Base-by-base conservation (phyloP, 176 grass and related monocot species). In the Ensete ventricosum region DNA sequence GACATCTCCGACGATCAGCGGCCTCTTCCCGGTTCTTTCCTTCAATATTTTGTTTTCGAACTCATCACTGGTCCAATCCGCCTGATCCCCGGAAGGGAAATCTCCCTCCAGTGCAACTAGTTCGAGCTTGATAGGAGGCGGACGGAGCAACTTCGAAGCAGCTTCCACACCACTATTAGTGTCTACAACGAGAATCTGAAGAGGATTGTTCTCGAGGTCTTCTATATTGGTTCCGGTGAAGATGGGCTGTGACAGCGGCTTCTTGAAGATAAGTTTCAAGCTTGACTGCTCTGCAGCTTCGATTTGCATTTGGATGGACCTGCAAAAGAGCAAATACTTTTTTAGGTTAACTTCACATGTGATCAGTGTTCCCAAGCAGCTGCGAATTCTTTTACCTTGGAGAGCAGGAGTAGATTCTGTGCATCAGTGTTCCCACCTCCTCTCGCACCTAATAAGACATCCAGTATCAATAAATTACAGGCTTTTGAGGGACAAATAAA, bases 191-290 rank as follows among this genome's bases (percentile, higher is more conserved):
- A 87, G 22, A 26, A 99, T 53, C 82, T 95, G 78, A 50, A 95
- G 88, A 2, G 83, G 76, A 11, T 65, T 62, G 11, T 78, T 69
- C 19, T 82, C 58, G 9, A 0, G 6, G 74, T 69, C 91, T 51
- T 88, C 91, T 50, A 99, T 88, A 82, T 88, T 99, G 82, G 81
- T 99, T 23, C 91, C 86, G 1, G 96, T 99, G 73, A 95, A 99
- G 69, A 99, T 88, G 2, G 96, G 96, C 1, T 50, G 73, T 1
- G 0, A 1, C 8, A 86, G 96, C 11, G 54, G 81, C 2, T 1
- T 29, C 7, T 55, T 79, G 84, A 99, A 99, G 34, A 76, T 79
- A 26, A 99, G 84, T 73, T 73, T 88, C 81, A 72, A 74, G 64
- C 73, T 11, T 8, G 96, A 55, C 2, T 52, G 78, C 50, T 73